These are phyloP conservation scores for Westerdykella ornata DNA, from an alignment of 2,329 filamentous ascomycete genomes.

Conservation along the genomic window DNA sequence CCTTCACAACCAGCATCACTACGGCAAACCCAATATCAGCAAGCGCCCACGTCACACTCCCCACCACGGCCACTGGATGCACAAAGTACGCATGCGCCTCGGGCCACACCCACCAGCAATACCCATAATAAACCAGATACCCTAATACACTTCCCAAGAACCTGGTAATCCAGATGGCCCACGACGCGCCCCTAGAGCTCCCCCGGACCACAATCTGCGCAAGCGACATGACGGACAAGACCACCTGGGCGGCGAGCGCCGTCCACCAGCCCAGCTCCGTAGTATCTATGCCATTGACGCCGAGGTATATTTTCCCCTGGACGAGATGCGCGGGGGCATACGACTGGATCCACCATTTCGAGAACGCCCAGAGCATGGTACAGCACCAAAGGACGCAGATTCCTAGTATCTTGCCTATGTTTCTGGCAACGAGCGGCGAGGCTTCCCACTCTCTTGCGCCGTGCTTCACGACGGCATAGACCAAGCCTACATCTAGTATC, in stretches of 20 bases:
- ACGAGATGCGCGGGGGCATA: constrained; percentile 45
- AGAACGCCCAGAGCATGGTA: constrained; percentile 40
- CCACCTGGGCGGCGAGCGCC: constrained; percentile 42
- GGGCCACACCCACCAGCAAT: constrained; percentile 46
- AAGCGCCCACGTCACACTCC: constrained; percentile 38
- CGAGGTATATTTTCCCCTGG: constrained; percentile 28
- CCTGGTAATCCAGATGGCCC: constrained; percentile 75
- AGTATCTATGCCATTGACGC: constrained; percentile 41
- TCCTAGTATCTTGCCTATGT: constrained; percentile 37
- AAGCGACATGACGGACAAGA: constrained; percentile 38
- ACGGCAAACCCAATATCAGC: constrained; percentile 45
- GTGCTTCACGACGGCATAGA: constrained; percentile 44
- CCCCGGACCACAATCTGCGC: constrained; percentile 43
- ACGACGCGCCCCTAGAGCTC: constrained; percentile 46
- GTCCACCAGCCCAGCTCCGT: constrained; percentile 49
- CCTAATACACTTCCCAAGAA: constrained; percentile 75
- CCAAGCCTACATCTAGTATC: constrained; percentile 44
- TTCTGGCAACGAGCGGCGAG: constrained; percentile 38
- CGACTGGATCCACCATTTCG: constrained; percentile 43
- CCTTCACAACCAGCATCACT: constrained; percentile 26
- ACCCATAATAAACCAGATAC: constrained; percentile 42
- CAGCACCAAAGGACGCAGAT: constrained; percentile 36
- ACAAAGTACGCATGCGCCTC: constrained; percentile 46
- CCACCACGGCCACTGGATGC: constrained; percentile 40
- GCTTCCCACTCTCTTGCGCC: constrained; percentile 42